phyloP scores from a whole-genome alignment of 768 basidiomycete species.

The Leccinum ochraceum region DNA sequence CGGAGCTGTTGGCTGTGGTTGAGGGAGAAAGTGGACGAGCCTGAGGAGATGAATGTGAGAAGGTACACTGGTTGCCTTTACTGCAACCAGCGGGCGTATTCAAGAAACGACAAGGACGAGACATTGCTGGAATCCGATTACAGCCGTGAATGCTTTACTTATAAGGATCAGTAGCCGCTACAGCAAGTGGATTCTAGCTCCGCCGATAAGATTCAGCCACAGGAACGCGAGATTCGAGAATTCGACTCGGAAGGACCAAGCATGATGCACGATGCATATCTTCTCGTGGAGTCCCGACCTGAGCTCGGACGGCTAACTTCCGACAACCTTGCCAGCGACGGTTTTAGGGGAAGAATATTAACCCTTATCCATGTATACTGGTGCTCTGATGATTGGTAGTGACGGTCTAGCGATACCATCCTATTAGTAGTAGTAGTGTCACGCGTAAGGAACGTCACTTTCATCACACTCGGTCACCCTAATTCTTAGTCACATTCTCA shows the following conservation, averaged over 20 bases:
- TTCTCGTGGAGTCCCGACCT: neutral
- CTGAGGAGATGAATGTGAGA: constrained; percentile 24
- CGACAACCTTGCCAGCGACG: neutral
- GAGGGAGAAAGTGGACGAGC: constrained; percentile 5
- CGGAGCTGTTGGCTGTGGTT: constrained; percentile 13
- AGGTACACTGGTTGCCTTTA: constrained; percentile 43
- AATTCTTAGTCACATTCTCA: no score
- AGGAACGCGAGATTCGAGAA: neutral
- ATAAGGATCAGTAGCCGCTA: neutral
- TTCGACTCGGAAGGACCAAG: neutral
- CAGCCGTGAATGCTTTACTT: neutral
- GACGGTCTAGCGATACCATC: no score
- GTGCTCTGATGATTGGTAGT: no score
- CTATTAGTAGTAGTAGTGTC: no score
- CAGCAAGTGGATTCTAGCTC: neutral
- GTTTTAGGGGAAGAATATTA: neutral
- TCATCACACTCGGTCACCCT: no score
- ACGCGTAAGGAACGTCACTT: no score
- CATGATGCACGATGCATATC: neutral
- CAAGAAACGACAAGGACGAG: constrained; percentile 43
- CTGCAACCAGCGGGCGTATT: constrained; percentile 48
- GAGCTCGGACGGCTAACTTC: neutral
- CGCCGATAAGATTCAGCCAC: neutral
- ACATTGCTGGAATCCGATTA: constrained; percentile 10
- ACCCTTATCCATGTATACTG: no score